These are phyloP conservation scores for Claviceps africana DNA, from an alignment of 2,329 filamentous ascomycete species.

Conservation along the genomic window DNA sequence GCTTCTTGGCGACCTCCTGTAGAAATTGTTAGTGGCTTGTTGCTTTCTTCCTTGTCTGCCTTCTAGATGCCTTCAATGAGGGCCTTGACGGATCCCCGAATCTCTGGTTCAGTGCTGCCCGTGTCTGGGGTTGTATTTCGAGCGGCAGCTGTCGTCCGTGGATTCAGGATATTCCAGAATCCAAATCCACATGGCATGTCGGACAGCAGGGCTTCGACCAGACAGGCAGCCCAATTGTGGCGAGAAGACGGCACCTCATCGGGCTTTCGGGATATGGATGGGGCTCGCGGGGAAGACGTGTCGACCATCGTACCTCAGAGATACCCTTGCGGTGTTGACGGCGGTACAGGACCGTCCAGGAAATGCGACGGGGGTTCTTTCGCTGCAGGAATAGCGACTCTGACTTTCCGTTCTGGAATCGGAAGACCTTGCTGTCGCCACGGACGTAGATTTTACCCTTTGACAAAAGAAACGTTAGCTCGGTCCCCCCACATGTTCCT, in stretches of 20 bases:
- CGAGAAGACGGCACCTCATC: not conserved
- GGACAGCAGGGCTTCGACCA: not conserved
- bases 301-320: slow-evolving; percentile 69
- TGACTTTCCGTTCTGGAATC: slow-evolving; percentile 99
- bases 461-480: slow-evolving; percentile 12
- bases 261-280: not conserved
- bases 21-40: slow-evolving; percentile 22
- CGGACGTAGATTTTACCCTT: slow-evolving; percentile 99
- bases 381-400: slow-evolving; percentile 99
- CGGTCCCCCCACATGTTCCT: too few relatives aligned
- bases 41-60: too few relatives aligned
- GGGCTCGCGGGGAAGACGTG: not conserved
- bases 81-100: not conserved
- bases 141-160: not conserved
- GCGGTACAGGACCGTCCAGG: slow-evolving; percentile 96
- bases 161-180: too few relatives aligned
- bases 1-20: slow-evolving; percentile 99
- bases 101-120: not conserved
- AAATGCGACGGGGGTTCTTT: slow-evolving; percentile 99
- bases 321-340: slow-evolving; percentile 99
- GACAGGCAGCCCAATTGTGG: not conserved
- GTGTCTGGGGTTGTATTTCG: not conserved
- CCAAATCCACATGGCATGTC: too few relatives aligned
- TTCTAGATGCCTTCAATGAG: too few relatives aligned
- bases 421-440: slow-evolving; percentile 99